These are phyloP conservation scores for Starmerella geochares DNA, from an alignment of 805 yeast genomes.

Conservation along the genomic window DNA sequence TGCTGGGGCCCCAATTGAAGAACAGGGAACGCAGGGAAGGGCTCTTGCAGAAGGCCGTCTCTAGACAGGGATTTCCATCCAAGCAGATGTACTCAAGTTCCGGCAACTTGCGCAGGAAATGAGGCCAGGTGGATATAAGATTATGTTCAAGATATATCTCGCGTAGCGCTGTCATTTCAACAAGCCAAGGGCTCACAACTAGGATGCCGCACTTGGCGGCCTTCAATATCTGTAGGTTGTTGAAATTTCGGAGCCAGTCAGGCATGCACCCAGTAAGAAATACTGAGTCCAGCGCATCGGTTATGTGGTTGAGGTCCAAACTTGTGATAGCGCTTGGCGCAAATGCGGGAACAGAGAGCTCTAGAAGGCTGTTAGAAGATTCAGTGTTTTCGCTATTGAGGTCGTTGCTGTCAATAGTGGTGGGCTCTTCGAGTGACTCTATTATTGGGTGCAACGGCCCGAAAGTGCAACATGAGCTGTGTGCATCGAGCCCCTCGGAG, in stretches of 20 bases:
- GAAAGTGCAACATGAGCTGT: too few species aligned
- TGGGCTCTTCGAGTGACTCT: not conserved
- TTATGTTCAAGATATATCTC: constrained; percentile 16
- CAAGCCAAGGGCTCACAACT: constrained; percentile 15
- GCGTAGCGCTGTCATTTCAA: constrained; percentile 2
- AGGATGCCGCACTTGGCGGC: constrained; percentile 14
- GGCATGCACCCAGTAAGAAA: constrained; percentile 15
- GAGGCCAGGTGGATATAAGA: constrained; percentile 20
- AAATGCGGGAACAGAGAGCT: not conserved
- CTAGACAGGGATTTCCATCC: constrained; percentile 21
- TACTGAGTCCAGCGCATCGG: not conserved
- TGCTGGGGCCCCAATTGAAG: constrained; percentile 7
- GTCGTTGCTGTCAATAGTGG: too few species aligned
- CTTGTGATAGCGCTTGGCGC: not conserved
- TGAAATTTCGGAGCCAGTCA: constrained; percentile 14
- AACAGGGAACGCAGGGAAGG: constrained; percentile 16
- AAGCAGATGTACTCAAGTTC: constrained; percentile 7
- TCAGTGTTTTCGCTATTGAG: too few species aligned
- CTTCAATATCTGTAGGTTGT: constrained; percentile 3
- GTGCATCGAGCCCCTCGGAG: too few species aligned
- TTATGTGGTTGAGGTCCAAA: constrained; percentile 6
- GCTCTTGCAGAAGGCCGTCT: constrained; percentile 17
- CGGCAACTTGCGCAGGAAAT: constrained; percentile 11
- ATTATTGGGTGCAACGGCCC: too few species aligned
- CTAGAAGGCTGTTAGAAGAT: too few species aligned